Conservation (phyloP, 2,329 filamentous ascomycete genomes). For the Fusarium newnesense region DNA sequence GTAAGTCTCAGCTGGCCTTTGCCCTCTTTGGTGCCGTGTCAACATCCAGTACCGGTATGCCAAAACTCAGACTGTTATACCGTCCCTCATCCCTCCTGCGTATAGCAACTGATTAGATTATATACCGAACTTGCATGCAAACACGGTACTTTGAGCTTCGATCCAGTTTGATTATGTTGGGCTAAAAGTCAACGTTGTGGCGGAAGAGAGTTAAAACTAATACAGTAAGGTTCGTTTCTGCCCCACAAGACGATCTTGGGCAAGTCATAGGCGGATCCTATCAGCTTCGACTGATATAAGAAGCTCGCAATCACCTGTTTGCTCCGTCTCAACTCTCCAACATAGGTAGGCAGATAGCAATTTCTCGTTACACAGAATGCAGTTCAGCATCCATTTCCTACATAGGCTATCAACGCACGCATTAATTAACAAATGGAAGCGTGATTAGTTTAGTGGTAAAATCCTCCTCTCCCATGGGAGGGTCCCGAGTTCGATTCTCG, state of each 20-base stretch:
- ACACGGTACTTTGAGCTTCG: neutral
- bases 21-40: neutral
- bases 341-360: neutral
- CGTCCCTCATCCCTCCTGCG: too few species aligned
- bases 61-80: neutral
- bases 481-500: constrained; percentile 52
- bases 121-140: neutral
- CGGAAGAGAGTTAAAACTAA: neutral
- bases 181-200: neutral
- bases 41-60: neutral
- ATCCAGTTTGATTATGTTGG: neutral
- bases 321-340: neutral
- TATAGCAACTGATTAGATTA: neutral
- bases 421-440: constrained; percentile 31
- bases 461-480: constrained; percentile 53
- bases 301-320: constrained; percentile 7
- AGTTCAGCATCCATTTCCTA: neutral
- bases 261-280: neutral
- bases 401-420: neutral
- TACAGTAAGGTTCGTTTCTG: constrained; percentile 5
- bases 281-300: constrained; percentile 14
- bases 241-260: constrained; percentile 10
- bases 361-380: neutral
- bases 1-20: neutral
- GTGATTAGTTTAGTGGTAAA: constrained; percentile 53